Evolutionary conservation across 257 asterid genomes (phyloP), one percentile per base, ranked within the genome.

Genomic region (Coffea canephora): DNA sequence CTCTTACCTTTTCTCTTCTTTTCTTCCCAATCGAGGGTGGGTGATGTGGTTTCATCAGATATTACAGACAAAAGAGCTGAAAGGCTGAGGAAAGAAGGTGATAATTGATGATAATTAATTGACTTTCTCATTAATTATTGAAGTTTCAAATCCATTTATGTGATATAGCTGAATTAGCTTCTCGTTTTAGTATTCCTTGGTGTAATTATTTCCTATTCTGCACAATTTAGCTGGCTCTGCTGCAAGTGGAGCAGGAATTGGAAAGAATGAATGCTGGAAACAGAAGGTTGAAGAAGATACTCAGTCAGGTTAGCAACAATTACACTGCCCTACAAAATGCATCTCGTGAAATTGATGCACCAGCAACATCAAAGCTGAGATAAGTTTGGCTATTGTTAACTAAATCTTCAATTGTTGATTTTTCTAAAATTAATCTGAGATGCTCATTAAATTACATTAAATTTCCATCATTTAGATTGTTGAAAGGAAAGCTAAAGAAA

Each of bases 231-330:
- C 74, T 94, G 41, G 90, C 87, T 81, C 90, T 86, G 15, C 87
- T 94, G 69, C 96, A 89, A 81, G 77, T 83, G 62, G 92, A 92
- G 79, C 85, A 39, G 4, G 43, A 39, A 3, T 39, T 96, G 59
- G 88, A 85, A 75, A 85, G 87, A 46, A 91, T 90, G 93, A 90
- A 91, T 11, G 83, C 64, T 8, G 99, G 94, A 79, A 96, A 96
- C 84, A 87, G 86, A 74, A 90, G 88, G 87, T 76, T 96, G 49
- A 96, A 76, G 79, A 97, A 89, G 82, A 92, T 89, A 97, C 88
- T 96, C 16, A 82, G 86, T 62, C 95, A 91, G 3, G 96, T 89
- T 14, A 91, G 74, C 87, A 85, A 73, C 86, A 89, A 90, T 71
- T 94, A 90, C 81, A 69, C 91, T 9, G 55, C 91, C 2, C 84